phyloP scores from a whole-genome alignment of 2,329 filamentous ascomycete species.

The Graphilbum fragrans region DNA sequence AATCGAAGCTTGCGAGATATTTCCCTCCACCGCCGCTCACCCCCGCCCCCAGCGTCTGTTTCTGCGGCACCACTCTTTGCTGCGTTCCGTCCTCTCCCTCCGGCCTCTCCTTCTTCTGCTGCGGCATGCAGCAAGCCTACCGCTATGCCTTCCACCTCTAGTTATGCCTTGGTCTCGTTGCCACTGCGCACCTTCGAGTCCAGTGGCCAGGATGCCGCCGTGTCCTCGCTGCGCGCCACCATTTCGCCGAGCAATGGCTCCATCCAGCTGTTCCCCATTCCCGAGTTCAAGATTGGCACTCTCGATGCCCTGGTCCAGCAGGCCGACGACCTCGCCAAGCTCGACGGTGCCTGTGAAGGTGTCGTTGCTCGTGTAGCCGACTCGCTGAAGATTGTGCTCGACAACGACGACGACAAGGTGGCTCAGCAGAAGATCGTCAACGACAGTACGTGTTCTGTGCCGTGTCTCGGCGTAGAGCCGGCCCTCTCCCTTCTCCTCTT shows the following conservation, averaged over 20 bases:
- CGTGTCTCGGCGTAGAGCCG: background rate
- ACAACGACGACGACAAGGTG: constrained; percentile 72
- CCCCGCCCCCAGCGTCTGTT: no score
- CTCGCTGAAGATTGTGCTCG: constrained; percentile 69
- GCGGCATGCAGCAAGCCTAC: constrained; percentile 10
- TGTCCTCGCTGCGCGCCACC: constrained; percentile 61
- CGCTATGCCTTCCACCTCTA: constrained; percentile 34
- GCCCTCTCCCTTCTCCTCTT: background rate
- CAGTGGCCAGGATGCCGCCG: constrained; percentile 67
- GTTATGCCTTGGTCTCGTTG: constrained; percentile 82
- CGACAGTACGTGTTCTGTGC: constrained; percentile 53
- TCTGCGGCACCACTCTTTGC: background rate
- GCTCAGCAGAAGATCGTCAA: constrained; percentile 86
- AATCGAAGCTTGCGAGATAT: background rate
- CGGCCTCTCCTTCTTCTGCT: background rate
- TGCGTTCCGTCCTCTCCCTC: background rate
- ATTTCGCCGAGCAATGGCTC: constrained; percentile 64
- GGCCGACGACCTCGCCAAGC: constrained; percentile 86
- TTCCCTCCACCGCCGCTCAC: no score
- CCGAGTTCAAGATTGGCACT: constrained; percentile 95
- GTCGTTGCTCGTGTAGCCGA: constrained; percentile 85
- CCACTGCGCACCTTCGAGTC: constrained; percentile 79
- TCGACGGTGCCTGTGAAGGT: constrained; percentile 65
- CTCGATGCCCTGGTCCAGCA: constrained; percentile 91
- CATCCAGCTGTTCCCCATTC: constrained; percentile 67